Evolutionary conservation across 176 grass and related monocot genomes (phyloP).

Genomic region (Eragrostis curvula): DNA sequence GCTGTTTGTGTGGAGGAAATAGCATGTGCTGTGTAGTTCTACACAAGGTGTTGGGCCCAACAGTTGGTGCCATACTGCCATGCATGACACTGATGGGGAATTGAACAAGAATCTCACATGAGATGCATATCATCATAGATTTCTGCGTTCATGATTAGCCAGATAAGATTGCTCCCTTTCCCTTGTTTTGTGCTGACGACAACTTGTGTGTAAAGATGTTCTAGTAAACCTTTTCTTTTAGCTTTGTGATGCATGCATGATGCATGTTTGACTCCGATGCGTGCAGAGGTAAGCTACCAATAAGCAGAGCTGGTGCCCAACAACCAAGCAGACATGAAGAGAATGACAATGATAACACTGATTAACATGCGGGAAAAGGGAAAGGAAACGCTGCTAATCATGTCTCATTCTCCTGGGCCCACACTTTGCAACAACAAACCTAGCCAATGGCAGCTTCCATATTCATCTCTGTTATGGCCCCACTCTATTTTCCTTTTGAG

Average conservation of each 20-base stretch:
- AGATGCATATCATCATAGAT: background rate
- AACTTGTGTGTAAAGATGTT: background rate
- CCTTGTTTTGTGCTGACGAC: background rate
- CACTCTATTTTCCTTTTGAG: too few species aligned
- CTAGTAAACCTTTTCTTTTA: background rate
- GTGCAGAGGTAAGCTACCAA: background rate
- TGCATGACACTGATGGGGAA: background rate
- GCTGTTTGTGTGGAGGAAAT: background rate
- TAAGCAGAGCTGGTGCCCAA: background rate
- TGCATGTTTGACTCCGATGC: conserved; percentile 24
- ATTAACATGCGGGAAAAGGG: conserved; percentile 45
- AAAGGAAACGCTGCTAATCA: conserved; percentile 23
- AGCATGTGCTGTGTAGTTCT: conserved; percentile 27
- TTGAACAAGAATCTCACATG: conserved; percentile 12
- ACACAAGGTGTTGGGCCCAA: background rate
- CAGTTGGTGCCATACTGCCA: background rate
- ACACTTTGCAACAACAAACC: background rate
- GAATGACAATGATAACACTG: conserved; percentile 26
- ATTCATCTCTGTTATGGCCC: background rate
- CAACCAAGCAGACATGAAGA: background rate
- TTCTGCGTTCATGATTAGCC: background rate
- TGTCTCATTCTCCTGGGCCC: background rate
- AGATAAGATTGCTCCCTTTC: too few species aligned
- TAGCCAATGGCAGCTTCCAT: background rate
- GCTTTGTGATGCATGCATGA: background rate